phyloP scores from a whole-genome alignment of 2,329 filamentous ascomycete species.

The Aureobasidium sp. region DNA sequence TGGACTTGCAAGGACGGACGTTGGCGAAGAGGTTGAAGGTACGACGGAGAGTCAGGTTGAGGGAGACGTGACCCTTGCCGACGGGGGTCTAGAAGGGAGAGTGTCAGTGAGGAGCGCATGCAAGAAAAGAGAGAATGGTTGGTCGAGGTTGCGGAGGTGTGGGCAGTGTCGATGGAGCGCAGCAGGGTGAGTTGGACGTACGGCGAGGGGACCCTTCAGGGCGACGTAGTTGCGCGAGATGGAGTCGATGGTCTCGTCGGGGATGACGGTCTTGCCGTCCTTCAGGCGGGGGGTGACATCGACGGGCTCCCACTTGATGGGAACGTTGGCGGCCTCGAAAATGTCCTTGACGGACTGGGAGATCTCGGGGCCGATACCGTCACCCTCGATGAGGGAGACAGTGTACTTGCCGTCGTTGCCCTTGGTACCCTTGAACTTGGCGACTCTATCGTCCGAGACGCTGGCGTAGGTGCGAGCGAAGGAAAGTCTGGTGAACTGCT shows the following conservation, averaged over 20 bases:
- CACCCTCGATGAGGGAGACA: conserved; percentile 96
- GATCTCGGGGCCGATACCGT: conserved; percentile 97
- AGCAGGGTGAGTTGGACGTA: conserved; percentile 41
- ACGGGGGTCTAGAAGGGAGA: conserved; percentile 65
- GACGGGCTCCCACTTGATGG: conserved; percentile 93
- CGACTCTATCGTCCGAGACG: conserved; percentile 62
- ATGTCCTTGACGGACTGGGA: conserved; percentile 98
- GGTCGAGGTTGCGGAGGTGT: neutral
- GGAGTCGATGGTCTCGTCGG: conserved; percentile 84
- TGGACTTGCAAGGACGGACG: conserved; percentile 92
- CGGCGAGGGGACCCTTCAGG: conserved; percentile 93
- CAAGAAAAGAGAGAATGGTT: neutral
- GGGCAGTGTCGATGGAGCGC: neutral
- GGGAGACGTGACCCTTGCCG: conserved; percentile 97
- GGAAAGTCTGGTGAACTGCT: conserved; percentile 35
- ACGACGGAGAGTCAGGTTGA: conserved; percentile 95
- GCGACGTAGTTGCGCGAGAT: conserved; percentile 95
- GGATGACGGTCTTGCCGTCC: conserved; percentile 93
- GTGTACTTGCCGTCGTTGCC: conserved; percentile 88
- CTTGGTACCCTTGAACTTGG: conserved; percentile 89
- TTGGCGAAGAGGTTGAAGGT: conserved; percentile 99
- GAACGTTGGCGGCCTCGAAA: conserved; percentile 88
- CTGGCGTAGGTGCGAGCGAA: conserved; percentile 33
- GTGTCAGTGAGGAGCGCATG: neutral
- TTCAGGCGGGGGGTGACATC: conserved; percentile 91